These are phyloP conservation scores for Pseudogymnoascus sp. DNA, from an alignment of 2,329 filamentous ascomycete genomes.

Conservation along the genomic window DNA sequence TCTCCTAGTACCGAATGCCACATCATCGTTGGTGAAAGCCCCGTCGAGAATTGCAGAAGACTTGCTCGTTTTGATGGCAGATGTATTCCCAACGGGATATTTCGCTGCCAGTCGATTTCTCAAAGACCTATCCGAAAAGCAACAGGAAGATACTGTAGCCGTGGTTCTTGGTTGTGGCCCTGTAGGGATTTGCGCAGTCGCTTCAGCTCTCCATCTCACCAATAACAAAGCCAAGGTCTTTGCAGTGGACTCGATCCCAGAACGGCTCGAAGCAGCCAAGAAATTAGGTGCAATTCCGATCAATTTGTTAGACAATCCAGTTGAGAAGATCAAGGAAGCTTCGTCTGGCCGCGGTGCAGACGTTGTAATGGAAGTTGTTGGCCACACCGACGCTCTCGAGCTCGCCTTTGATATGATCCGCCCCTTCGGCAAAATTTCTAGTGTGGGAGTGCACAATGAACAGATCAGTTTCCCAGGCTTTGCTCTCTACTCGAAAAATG, in stretches of 20 bases:
- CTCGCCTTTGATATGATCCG: slow-evolving; percentile 62
- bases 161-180: slow-evolving; percentile 1
- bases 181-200: slow-evolving; percentile 8
- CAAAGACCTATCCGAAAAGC: slow-evolving; percentile 16
- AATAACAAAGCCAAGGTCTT: slow-evolving; percentile 22
- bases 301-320: slow-evolving; percentile 27
- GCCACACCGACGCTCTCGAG: slow-evolving; percentile 55
- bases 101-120: slow-evolving; percentile 16
- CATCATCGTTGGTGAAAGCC: background rate
- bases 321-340: slow-evolving; percentile 30
- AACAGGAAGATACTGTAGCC: background rate
- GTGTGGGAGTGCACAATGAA: slow-evolving; percentile 53
- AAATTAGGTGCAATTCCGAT: slow-evolving; percentile 30
- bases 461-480: slow-evolving; percentile 57
- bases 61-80: slow-evolving; percentile 27
- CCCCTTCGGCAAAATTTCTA: slow-evolving; percentile 62
- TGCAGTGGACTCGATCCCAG: slow-evolving; percentile 25
- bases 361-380: slow-evolving; percentile 50
- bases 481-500: slow-evolving; percentile 51
- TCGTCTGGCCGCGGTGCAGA: slow-evolving; percentile 44
- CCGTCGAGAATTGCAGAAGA: slow-evolving; percentile 24
- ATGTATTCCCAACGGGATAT: slow-evolving; percentile 24
- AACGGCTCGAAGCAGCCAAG: slow-evolving; percentile 23
- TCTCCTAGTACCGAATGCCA: background rate
- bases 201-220: background rate